These are phyloP conservation scores for Huntiella omanensis DNA, from an alignment of 2,329 filamentous ascomycete genomes.

Conservation along the genomic window DNA sequence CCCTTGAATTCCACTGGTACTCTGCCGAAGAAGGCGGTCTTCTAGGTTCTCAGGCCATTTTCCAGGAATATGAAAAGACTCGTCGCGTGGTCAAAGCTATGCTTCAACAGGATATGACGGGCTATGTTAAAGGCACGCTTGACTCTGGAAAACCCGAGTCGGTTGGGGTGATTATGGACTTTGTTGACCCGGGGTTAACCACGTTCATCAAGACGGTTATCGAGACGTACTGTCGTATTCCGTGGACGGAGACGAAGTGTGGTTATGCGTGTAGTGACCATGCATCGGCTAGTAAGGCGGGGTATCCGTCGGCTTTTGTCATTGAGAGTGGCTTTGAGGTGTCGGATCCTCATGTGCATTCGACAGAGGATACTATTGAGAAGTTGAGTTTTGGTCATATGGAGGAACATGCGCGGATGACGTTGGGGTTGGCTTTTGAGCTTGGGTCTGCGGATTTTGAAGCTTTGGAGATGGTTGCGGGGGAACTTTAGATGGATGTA, in stretches of 20 bases:
- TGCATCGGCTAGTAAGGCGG: slow-evolving; percentile 45
- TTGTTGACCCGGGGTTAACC: slow-evolving; percentile 64
- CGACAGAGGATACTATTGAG: slow-evolving; percentile 51
- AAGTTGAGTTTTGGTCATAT: slow-evolving; percentile 49
- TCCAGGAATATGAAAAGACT: slow-evolving; percentile 56
- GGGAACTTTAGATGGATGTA: slow-evolving; percentile 16
- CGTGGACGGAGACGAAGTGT: slow-evolving; percentile 72
- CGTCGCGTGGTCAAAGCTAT: slow-evolving; percentile 74
- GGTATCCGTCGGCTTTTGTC: slow-evolving; percentile 46
- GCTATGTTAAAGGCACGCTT: slow-evolving; percentile 65
- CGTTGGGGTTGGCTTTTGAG: slow-evolving; percentile 29
- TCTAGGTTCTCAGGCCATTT: slow-evolving; percentile 77
- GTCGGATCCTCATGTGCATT: slow-evolving; percentile 54
- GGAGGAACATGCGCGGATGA: slow-evolving; percentile 40
- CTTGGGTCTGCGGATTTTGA: slow-evolving; percentile 48
- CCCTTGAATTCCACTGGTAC: slow-evolving; percentile 94
- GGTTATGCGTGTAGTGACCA: slow-evolving; percentile 72
- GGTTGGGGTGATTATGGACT: slow-evolving; percentile 86
- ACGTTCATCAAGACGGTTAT: slow-evolving; percentile 82
- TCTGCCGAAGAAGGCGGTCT: slow-evolving; percentile 77
- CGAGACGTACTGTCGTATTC: slow-evolving; percentile 72
- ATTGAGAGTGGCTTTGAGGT: slow-evolving; percentile 42
- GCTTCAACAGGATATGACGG: slow-evolving; percentile 98
- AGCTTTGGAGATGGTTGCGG: slow-evolving; percentile 14
- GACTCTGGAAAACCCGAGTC: slow-evolving; percentile 68